Base-by-base conservation (phyloP, 805 yeast genomes). In the Candida morakotiae region DNA sequence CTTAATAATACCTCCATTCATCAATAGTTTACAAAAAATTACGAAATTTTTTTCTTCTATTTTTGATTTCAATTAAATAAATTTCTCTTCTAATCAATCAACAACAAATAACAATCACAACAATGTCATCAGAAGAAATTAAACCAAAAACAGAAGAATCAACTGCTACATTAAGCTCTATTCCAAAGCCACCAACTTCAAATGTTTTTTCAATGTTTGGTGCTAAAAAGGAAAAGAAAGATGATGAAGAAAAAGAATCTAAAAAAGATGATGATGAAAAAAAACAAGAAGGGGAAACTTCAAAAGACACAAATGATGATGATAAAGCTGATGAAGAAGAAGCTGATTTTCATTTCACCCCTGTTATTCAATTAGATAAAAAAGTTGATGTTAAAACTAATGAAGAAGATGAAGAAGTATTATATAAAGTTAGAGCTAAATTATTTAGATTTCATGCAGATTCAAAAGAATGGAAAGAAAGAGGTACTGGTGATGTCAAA, bases 401-500 rank as follows among this genome's bases (percentile, higher is more conserved):
- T 24, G 62, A 58, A 38, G 66, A 64, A 43, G 49, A 51, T 15
- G 60, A 53, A 42, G 56, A 55, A 39, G 60, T 56, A 5, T 52
- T 56, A 34, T 47, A 49, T 42, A 93, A 93, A 68, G 87, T 86
- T 51, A 78, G 98, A 60, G 97, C 98, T 49, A 93, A 93, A 69
- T 74, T 93, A 58, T 93, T 91, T 75, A 84, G 87, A 67, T 91
- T 84, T 72, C 81, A 81, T 54, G 75, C 80, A 29, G 95, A 87
- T 43, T 54, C 81, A 37, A 83, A 82, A 57, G 98, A 93, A 69
- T 93, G 98, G 98, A 93, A 93, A 67, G 98, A 93, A 75, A 86
- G 98, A 73, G 98, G 98, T 54, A 87, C 96, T 24, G 98, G 98
- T 57, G 98, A 93, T 58, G 96, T 88, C 53, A 87, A 93, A 69